Evolutionary conservation across 2,329 filamentous ascomycete species (phyloP).

Genomic region (Colletotrichum eleusines): DNA sequence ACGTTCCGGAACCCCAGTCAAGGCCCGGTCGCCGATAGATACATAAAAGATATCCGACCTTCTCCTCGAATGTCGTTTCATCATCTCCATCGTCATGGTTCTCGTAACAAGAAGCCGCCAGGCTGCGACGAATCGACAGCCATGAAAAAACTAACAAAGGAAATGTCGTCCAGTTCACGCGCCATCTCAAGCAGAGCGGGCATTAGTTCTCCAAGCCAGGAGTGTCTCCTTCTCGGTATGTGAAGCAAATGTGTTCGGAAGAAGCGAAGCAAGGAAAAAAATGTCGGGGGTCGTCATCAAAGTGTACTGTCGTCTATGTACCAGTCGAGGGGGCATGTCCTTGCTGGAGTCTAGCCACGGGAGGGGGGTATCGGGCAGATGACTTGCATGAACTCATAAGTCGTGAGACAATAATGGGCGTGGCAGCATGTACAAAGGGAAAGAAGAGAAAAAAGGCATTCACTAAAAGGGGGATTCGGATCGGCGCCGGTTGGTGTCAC

Average conservation of each 20-base stretch:
- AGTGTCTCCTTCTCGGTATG: conserved; percentile 31
- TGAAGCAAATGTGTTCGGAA: conserved; percentile 39
- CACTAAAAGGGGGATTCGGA: conserved; percentile 64
- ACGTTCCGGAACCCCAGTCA: conserved; percentile 10
- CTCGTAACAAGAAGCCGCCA: conserved; percentile 27
- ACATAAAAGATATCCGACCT: conserved; percentile 31
- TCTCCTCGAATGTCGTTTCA: conserved; percentile 35
- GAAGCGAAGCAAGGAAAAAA: conserved; percentile 33
- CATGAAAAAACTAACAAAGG: conserved; percentile 18
- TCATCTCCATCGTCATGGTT: conserved; percentile 40
- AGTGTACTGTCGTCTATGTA: conserved; percentile 42
- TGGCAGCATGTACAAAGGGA: conserved; percentile 45
- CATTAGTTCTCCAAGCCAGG: conserved; percentile 37
- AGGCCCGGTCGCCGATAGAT: conserved; percentile 25
- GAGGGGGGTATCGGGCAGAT: conserved; percentile 34
- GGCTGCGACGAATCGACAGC: conserved; percentile 24
- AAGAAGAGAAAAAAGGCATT: not conserved
- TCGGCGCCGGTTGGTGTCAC: conserved; percentile 55
- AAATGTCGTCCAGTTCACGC: conserved; percentile 27
- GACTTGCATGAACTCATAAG: conserved; percentile 39
- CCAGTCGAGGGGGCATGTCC: conserved; percentile 34
- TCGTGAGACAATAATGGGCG: conserved; percentile 38
- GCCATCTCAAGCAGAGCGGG: conserved; percentile 27
- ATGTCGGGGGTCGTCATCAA: conserved; percentile 27
- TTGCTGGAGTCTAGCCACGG: conserved; percentile 35